phyloP scores from a whole-genome alignment of 306 rosid genomes.

The Malus asiatica region DNA sequence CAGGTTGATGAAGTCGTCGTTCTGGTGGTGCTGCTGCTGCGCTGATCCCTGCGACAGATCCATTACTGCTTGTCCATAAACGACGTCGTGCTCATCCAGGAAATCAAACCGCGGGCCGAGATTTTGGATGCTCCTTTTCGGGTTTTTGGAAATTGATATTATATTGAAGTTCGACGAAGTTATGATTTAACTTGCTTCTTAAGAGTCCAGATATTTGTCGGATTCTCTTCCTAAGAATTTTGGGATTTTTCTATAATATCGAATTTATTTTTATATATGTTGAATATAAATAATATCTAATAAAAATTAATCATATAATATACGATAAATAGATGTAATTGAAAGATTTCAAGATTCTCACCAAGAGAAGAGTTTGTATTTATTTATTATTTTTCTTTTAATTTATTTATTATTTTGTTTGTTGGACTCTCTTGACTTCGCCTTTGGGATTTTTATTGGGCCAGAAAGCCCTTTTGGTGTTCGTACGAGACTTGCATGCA shows the following conservation, averaged over 20 bases:
- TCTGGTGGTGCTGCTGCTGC: conserved; percentile 3
- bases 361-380: neutral
- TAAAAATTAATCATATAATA: no score
- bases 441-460: neutral
- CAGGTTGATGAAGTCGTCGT: conserved; percentile 60
- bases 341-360: accelerated
- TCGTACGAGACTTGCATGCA: neutral
- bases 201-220: no score
- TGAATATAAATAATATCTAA: no score
- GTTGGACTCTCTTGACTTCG: no score
- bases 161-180: no score
- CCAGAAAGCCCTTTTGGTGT: neutral
- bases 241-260: no score
- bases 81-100: conserved; percentile 69
- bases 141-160: neutral
- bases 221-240: no score
- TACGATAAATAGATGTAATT: no score
- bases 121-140: neutral
- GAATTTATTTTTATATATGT: no score
- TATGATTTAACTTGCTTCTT: neutral
- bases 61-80: conserved; percentile 90
- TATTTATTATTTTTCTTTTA: neutral
- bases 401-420: no score
- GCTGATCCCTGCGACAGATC: conserved; percentile 58
- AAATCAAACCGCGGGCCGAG: neutral